Evolutionary conservation across 2,329 filamentous ascomycete species (phyloP), one percentile per base, ranked within the genome.

Genomic region (Aspergillus sclerotialis): DNA sequence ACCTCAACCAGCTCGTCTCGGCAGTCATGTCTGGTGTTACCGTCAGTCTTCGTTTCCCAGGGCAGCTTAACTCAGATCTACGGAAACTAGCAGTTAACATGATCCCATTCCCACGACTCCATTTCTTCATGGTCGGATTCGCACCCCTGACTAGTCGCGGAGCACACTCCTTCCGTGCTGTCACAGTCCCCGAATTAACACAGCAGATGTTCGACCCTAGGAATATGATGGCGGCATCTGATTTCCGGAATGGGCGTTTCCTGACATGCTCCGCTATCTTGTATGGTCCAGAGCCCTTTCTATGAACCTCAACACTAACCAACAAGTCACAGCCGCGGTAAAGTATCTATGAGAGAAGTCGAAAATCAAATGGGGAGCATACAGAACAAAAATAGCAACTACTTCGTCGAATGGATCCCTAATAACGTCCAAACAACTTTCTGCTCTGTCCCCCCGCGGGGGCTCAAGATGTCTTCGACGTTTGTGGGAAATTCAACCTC

Each of bases 101-200:
- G 79, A 92, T 98, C 71, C 92, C 92, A 45, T 98, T 98, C 85
- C 92, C 92, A 53, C 92, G 92, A 87, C 87, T 98, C 47, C 92
- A 98, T 74, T 98, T 98, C 83, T 98, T 98, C 82, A 98, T 98
- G 92, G 92, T 98, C 67, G 92, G 92, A 68, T 98, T 98, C 67
- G 90, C 92, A 69, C 92, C 92, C 64, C 80, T 98, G 61, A 98
- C 92, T 67, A 94, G 87, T 71, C 82, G 84, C 68, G 81, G 82
- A 57, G 84, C 90, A 52, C 70, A 92, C 78, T 87, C 85, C 55
- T 98, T 96, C 90, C 92, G 92, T 64, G 90, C 92, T 51, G 84
- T 96, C 68, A 89, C 83, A 60, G 92, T 98, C 44, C 90, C 90
- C 39, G 92, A 98, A 78, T 80, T 98, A 67, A 96, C 92, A 59